Conservation (phyloP, 176 grass and related monocot species). For the Saccharum officinarum region DNA sequence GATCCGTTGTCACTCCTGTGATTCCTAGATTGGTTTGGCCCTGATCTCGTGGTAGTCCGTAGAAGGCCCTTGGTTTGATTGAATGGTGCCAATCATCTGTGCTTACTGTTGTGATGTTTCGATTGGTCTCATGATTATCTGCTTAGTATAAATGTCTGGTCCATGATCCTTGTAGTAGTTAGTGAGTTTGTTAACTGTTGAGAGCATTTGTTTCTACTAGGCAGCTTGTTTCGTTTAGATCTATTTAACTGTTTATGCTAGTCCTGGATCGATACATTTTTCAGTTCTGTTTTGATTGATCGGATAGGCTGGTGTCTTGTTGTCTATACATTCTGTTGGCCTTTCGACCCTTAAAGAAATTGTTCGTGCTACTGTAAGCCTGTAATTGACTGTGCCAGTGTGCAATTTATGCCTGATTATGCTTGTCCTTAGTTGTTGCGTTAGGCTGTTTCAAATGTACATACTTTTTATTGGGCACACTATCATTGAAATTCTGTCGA, state of each 20-base stretch:
- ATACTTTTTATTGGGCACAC: neutral
- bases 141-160: neutral
- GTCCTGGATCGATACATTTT: neutral
- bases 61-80: neutral
- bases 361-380: neutral
- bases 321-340: neutral
- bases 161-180: neutral
- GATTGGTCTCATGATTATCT: neutral
- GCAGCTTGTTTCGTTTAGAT: neutral
- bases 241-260: neutral
- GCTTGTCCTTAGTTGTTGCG: neutral
- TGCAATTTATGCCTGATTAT: neutral
- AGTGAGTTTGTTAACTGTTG: neutral
- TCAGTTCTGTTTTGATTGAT: neutral
- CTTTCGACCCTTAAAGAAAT: neutral
- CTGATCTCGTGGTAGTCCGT: neutral
- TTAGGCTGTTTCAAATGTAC: neutral
- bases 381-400: neutral
- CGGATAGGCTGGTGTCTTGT: neutral
- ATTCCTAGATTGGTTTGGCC: neutral
- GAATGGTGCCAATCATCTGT: neutral
- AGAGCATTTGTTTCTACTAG: neutral
- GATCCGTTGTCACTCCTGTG: neutral
- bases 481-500: neutral
- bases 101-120: neutral